Evolutionary conservation across 495 filamentous ascomycete species (phyloP).

Genomic region (Xylaria flabelliformis): DNA sequence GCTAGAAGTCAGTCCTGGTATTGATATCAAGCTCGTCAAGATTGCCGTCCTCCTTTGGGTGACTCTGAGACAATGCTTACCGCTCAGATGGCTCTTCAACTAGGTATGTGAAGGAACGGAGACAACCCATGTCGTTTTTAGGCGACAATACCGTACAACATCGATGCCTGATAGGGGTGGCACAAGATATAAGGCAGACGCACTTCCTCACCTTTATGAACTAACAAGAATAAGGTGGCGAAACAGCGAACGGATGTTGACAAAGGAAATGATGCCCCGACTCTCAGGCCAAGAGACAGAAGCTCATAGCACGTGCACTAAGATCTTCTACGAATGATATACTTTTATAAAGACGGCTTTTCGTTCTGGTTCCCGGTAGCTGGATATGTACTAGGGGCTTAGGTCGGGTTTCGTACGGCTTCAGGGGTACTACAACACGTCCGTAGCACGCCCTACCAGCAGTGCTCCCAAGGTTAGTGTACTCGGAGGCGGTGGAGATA

Average conservation of each 20-base stretch:
- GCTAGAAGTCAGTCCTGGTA: not conserved
- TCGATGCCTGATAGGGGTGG: slow-evolving; percentile 7
- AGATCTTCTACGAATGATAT: not conserved
- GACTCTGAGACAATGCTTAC: not conserved
- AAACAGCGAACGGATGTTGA: not conserved
- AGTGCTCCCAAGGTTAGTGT: not conserved
- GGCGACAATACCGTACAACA: not conserved
- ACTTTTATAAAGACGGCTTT: not conserved
- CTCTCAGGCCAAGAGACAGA: not conserved
- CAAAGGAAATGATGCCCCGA: not conserved
- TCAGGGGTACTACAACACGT: slow-evolving; percentile 9
- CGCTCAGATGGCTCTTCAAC: not conserved
- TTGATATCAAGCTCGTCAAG: not conserved
- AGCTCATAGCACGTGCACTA: not conserved
- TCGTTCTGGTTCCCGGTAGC: not conserved
- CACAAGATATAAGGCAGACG: not conserved
- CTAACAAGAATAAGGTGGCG: not conserved
- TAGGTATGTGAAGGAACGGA: not conserved
- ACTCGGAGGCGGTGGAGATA: not conserved
- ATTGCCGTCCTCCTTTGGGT: not conserved
- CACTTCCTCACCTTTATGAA: not conserved
- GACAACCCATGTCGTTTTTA: not conserved
- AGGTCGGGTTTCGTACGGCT: not conserved
- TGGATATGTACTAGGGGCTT: slow-evolving; percentile 7
- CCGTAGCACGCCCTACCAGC: not conserved